Conservation (phyloP, 345 rosid species). For the Eucalyptus camaldulensis region DNA sequence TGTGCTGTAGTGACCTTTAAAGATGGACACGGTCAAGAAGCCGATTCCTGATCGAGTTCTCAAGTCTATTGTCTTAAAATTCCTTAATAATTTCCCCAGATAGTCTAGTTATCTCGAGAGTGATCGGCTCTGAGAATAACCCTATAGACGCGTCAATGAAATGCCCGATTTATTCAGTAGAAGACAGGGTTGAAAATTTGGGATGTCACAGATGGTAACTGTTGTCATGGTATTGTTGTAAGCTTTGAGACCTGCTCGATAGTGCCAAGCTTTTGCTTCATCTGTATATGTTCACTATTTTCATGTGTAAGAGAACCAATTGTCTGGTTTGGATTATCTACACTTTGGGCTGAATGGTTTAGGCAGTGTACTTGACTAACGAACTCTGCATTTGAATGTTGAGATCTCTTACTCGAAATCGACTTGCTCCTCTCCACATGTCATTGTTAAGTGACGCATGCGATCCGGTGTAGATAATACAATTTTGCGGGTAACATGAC, state of each 20-base stretch:
- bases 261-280: neutral
- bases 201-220: too few species aligned
- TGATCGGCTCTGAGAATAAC: too few species aligned
- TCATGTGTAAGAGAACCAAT: neutral
- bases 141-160: too few species aligned
- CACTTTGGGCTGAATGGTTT: neutral
- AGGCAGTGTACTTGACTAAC: rapidly evolving
- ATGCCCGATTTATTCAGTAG: too few species aligned
- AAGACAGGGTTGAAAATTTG: too few species aligned
- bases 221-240: neutral
- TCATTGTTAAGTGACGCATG: neutral
- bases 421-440: neutral
- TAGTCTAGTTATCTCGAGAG: too few species aligned
- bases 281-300: neutral
- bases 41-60: too few species aligned
- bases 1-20: too few species aligned
- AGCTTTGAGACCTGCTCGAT: neutral
- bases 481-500: neutral
- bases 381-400: neutral
- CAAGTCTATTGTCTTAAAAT: too few species aligned
- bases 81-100: too few species aligned
- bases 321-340: neutral
- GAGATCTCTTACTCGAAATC: neutral
- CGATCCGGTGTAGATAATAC: neutral
- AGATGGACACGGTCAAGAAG: too few species aligned